phyloP scores from a whole-genome alignment of 768 basidiomycete species.

The Tephrocybe rancida region DNA sequence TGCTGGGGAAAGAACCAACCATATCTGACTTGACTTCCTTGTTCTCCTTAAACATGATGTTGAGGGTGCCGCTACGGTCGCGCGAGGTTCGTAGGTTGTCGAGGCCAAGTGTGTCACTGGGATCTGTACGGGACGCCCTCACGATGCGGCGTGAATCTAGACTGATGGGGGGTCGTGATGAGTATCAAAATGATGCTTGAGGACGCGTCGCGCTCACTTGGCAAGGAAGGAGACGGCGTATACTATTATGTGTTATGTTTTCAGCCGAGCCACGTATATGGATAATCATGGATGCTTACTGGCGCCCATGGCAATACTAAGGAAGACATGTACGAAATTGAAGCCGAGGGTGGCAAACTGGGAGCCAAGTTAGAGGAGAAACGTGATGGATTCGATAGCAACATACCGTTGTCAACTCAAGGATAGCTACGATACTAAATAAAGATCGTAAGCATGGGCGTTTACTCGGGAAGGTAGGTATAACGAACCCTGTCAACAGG shows the following conservation, averaged over 20 bases:
- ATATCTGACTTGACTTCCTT: neutral
- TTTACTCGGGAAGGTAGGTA: neutral
- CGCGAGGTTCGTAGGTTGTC: neutral
- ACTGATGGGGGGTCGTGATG: neutral
- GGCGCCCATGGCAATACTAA: neutral
- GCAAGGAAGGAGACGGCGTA: constrained; percentile 3
- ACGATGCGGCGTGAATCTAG: constrained; percentile 4
- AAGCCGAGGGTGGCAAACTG: constrained; percentile 1
- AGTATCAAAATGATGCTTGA: neutral
- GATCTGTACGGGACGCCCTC: neutral
- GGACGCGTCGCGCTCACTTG: neutral
- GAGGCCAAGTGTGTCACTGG: neutral
- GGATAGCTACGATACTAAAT: neutral
- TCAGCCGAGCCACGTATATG: neutral
- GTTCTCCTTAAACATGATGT: neutral
- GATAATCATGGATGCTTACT: neutral
- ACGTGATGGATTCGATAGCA: neutral
- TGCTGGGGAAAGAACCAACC: neutral
- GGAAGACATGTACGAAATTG: constrained; percentile 1
- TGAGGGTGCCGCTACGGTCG: neutral
- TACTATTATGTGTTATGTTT: neutral
- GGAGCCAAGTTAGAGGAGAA: neutral
- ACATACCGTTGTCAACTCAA: neutral
- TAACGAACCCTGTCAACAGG: neutral
- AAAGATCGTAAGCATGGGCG: neutral